Evolutionary conservation across 139 green algal genomes (phyloP).

Genomic region (Chlamydomonas schloesseri): DNA sequence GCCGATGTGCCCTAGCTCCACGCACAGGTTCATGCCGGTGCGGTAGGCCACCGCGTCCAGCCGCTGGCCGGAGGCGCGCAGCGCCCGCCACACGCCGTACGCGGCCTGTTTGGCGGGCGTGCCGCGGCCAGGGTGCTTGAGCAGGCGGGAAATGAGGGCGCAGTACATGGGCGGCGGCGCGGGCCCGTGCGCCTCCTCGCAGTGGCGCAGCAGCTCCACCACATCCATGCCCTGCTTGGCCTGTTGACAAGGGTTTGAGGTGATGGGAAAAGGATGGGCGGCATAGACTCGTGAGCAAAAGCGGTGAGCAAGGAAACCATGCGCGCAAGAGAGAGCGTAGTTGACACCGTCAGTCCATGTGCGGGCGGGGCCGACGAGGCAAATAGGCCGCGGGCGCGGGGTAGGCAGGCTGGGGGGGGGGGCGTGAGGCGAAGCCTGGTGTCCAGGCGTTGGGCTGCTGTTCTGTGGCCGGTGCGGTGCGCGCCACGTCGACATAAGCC

Average conservation of each 20-base stretch:
- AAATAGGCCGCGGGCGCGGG: too few relatives aligned
- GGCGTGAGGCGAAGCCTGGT: too few relatives aligned
- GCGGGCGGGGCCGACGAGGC: too few relatives aligned
- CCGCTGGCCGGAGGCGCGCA: conserved; percentile 42
- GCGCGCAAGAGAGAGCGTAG: too few relatives aligned
- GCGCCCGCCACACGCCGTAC: conserved; percentile 12
- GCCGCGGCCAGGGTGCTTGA: conserved; percentile 50
- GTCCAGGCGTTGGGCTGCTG: not conserved
- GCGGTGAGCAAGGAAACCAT: too few relatives aligned
- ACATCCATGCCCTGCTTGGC: conserved; percentile 46
- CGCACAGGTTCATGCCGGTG: conserved; percentile 75
- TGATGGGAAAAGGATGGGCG: not conserved
- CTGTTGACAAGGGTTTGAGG: conserved; percentile 11
- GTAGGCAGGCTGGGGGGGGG: too few relatives aligned
- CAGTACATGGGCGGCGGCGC: conserved; percentile 11
- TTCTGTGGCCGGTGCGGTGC: not conserved
- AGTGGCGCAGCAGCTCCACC: conserved; percentile 55
- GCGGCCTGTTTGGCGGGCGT: conserved; percentile 14
- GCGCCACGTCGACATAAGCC: not conserved
- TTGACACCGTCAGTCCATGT: too few relatives aligned
- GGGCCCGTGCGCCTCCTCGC: conserved; percentile 39
- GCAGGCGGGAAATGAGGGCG: conserved; percentile 64
- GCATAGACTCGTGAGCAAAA: too few relatives aligned
- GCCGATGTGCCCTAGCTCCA: conserved; percentile 51
- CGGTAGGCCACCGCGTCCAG: conserved; percentile 66